Evolutionary conservation across 2,329 filamentous ascomycete genomes (phyloP).

Genomic region (Fusarium sublunatum): DNA sequence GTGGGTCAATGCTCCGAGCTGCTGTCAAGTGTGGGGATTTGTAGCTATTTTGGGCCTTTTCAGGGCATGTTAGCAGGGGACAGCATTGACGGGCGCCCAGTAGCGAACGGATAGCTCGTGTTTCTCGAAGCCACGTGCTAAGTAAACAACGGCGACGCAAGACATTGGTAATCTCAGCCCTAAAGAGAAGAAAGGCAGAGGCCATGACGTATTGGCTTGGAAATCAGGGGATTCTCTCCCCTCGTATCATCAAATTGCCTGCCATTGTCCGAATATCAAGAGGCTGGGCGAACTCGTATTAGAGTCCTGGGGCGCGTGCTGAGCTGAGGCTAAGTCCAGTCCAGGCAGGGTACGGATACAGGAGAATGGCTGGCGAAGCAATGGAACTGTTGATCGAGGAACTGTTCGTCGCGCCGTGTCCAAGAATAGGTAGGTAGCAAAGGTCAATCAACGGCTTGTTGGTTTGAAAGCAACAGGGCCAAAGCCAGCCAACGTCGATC

Average conservation of each 20-base stretch:
- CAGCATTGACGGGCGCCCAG: conserved; percentile 29
- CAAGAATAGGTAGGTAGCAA: conserved; percentile 25
- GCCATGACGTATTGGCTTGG: conserved; percentile 19
- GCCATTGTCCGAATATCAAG: conserved; percentile 5
- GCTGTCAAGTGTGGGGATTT: conserved; percentile 35
- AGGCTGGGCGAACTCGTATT: conserved; percentile 36
- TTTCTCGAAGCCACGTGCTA: conserved; percentile 36
- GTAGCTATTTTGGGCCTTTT: conserved; percentile 42
- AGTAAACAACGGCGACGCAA: conserved; percentile 21
- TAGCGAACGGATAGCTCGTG: conserved; percentile 36
- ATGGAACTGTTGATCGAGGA: background rate
- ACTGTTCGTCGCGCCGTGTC: conserved; percentile 17
- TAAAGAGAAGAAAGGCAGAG: conserved; percentile 18
- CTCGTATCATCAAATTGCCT: conserved; percentile 34
- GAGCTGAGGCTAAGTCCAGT: background rate
- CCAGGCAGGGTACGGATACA: conserved; percentile 14
- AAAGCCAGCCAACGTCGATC: background rate
- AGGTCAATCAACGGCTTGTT: background rate
- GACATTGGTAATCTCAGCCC: conserved; percentile 33
- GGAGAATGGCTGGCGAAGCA: conserved; percentile 9
- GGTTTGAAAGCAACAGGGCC: background rate
- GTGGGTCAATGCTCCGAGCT: conserved; percentile 39
- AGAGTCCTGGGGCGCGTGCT: background rate
- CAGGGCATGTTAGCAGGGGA: conserved; percentile 33
- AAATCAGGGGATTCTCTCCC: conserved; percentile 1